phyloP scores from a whole-genome alignment of 139 green algal species.

The Chlorella sp. region DNA sequence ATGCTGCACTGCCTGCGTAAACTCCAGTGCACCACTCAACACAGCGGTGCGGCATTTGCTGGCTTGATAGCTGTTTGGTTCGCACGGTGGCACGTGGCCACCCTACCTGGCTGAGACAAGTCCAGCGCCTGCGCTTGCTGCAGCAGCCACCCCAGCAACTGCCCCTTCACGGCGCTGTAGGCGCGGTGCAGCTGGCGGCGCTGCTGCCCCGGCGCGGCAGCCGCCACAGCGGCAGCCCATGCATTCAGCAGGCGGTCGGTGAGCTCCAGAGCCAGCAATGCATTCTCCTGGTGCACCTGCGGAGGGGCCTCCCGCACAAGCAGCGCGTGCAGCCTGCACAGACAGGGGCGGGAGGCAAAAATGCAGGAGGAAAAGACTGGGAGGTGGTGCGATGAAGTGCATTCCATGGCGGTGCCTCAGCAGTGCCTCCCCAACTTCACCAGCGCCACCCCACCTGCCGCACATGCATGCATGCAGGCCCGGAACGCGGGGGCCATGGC shows the following conservation, averaged over 20 bases:
- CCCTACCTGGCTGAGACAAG: neutral
- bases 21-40: neutral
- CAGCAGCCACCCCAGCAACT: conserved; percentile 18
- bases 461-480: no score
- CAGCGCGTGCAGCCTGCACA: conserved; percentile 14
- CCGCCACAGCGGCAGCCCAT: neutral
- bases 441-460: no score
- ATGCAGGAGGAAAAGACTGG: neutral
- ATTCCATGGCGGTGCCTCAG: no score
- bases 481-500: no score
- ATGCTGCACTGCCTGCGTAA: neutral
- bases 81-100: no score
- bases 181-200: neutral
- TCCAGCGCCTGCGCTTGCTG: neutral
- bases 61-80: neutral
- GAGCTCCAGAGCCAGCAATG: conserved; percentile 1
- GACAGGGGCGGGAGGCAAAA: neutral
- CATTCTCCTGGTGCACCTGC: neutral
- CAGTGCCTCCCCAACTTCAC: no score
- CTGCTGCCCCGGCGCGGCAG: conserved; percentile 4
- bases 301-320: neutral
- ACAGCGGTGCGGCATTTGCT: neutral
- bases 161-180: neutral
- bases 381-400: neutral
- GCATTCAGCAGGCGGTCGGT: conserved; percentile 27